Evolutionary conservation across 371 early-diverging fungal species (phyloP), one percentile per base, ranked within the genome.

Genomic region (Saksenaea vasiformis): DNA sequence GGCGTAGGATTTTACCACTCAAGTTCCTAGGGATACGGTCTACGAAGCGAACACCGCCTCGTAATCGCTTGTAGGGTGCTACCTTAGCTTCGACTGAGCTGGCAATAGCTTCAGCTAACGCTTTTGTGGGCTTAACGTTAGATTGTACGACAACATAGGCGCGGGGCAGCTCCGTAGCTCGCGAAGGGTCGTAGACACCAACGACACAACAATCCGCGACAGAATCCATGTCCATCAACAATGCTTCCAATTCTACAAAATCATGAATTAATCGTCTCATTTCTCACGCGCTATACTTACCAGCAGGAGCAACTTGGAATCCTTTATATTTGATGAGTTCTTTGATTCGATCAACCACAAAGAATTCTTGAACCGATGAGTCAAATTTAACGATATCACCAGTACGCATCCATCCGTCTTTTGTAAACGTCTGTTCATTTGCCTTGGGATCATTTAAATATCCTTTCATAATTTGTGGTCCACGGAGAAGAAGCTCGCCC

Each of bases 401-500:
- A 0, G 93, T 93, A 41, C 88, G 90, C 68, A 94, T 72, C 80
- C 88, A 95, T 1, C 91, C 92, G 27, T 88, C 86, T 0, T 62
- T 5, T 56, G 89, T 90, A 60, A 95, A 86, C 0, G 89, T 85
- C 1, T 86, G 84, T 15, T 69, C 68, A 5, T 93, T 94, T 4
- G 92, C 94, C 54, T 88, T 71, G 17, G 78, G 77, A 44, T 89
- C 87, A 58, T 89, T 86, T 17, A 86, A 70, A 39, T 93, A 91
- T 0, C 91, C 92, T 26, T 81, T 78, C 93, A 93, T 93, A 11
- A 93, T 79, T 60, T 89, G 92, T 3, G 95, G 91, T 0, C 96
- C 94, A n/a, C 87, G 83, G 58, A 95, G 60, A 60, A 92, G 82
- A 60, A 95, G 78, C 71, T 93, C 94, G 11, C 94, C 94, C 0